These are phyloP conservation scores for Malania oleifera DNA, from an alignment of 164 flowering plant species.

Conservation along the genomic window DNA sequence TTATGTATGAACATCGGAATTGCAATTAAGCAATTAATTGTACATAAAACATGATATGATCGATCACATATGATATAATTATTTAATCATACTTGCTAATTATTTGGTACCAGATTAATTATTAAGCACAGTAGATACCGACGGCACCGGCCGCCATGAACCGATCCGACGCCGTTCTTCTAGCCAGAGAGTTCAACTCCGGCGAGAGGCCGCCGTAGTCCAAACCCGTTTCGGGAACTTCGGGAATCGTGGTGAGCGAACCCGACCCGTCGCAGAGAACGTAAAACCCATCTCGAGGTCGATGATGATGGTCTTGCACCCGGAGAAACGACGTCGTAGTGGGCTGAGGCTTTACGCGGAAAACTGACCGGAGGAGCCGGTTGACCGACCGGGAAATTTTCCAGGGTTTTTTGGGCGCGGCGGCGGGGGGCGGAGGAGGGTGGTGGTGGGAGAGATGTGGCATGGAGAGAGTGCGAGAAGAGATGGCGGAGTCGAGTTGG, in stretches of 20 bases:
- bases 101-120: no score
- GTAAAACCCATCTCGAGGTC: slow-evolving; percentile 15
- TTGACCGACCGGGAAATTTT: slow-evolving; percentile 59
- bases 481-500: slow-evolving; percentile 75
- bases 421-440: slow-evolving; percentile 1
- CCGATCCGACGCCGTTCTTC: slow-evolving; percentile 43
- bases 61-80: no score
- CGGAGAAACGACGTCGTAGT: background rate
- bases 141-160: slow-evolving; percentile 28
- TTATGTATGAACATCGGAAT: no score
- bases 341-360: slow-evolving; percentile 24
- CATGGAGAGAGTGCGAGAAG: slow-evolving; percentile 67
- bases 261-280: slow-evolving; percentile 30
- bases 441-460: slow-evolving; percentile 42
- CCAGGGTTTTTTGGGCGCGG: slow-evolving; percentile 19
- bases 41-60: no score
- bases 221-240: slow-evolving; percentile 33
- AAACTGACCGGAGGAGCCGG: slow-evolving; percentile 45
- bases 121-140: slow-evolving; percentile 41
- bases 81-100: no score
- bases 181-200: slow-evolving; percentile 30
- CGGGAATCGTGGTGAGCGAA: slow-evolving; percentile 45
- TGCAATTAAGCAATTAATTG: no score
- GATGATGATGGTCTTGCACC: background rate
- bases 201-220: slow-evolving; percentile 30